Percentiles rank a stretch among this genome's conserved stretches.
phyloP scores from a whole-genome alignment of 2,329 filamentous ascomycete genomes.

The Pestalotiopsis sp. region DNA sequence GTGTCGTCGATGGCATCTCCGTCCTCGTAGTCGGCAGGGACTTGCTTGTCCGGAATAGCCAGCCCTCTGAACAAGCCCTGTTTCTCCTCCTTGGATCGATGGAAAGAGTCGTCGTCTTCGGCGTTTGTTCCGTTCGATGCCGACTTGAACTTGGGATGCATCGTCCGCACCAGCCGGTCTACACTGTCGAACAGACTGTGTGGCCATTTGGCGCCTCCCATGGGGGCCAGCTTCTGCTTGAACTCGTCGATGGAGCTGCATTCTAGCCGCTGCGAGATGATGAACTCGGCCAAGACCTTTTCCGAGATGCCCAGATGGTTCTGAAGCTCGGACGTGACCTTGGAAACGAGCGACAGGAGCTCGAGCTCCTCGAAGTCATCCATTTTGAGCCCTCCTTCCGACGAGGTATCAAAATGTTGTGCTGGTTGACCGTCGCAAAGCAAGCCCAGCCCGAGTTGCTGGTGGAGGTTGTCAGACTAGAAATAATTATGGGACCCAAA shows the following conservation, averaged over 20 bases:
- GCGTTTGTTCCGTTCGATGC: constrained; percentile 41
- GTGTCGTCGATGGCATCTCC: constrained; percentile 86
- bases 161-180: constrained; percentile 82
- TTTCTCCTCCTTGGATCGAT: constrained; percentile 66
- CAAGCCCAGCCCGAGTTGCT: neutral
- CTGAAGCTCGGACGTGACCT: constrained; percentile 90
- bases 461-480: neutral
- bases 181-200: constrained; percentile 87
- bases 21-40: constrained; percentile 35
- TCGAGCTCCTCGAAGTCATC: constrained; percentile 92
- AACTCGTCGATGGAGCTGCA: constrained; percentile 73
- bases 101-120: constrained; percentile 38
- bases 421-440: neutral
- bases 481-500: neutral
- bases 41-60: constrained; percentile 77
- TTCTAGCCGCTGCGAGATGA: constrained; percentile 87
- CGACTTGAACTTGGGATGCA: constrained; percentile 87
- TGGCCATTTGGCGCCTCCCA: constrained; percentile 82
- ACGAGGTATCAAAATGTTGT: neutral
- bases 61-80: constrained; percentile 89
- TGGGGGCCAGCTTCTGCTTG: constrained; percentile 71
- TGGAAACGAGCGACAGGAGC: constrained; percentile 89
- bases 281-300: constrained; percentile 94
- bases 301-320: constrained; percentile 92
- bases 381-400: constrained; percentile 54